Conservation (phyloP, 345 rosid genomes). For the Populus tremula region DNA sequence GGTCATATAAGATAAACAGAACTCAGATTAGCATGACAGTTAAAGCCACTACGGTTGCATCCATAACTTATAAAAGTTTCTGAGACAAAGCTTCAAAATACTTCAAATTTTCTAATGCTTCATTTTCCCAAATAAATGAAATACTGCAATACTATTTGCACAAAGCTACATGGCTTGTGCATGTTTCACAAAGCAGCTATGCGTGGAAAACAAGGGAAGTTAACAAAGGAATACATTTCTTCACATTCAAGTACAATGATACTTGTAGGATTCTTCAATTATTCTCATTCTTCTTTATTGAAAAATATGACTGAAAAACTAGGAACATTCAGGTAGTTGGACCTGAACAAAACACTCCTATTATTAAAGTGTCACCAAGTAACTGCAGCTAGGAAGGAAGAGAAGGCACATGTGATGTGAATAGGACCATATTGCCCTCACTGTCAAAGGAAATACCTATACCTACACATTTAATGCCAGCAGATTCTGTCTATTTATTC, state of each 20-base stretch:
- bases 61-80: constrained; percentile 2
- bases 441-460: no score
- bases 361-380: no score
- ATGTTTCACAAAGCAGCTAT: constrained; percentile 4
- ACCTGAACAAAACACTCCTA: neutral
- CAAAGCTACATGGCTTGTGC: neutral
- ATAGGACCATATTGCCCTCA: neutral
- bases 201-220: neutral
- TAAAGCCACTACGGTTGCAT: neutral
- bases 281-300: neutral
- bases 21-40: constrained; percentile 19
- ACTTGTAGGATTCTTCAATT: neutral
- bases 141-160: neutral
- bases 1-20: constrained; percentile 24
- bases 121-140: neutral
- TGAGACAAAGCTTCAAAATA: neutral
- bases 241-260: neutral
- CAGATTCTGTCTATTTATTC: no score
- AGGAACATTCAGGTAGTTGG: neutral
- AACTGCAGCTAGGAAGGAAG: neutral
- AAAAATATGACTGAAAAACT: neutral
- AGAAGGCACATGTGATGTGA: constrained; percentile 1
- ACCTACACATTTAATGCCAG: no score
- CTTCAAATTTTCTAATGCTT: constrained; percentile 1
- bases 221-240: neutral